phyloP scores from a whole-genome alignment of 257 asterid species.

The Cinchona pubescens region DNA sequence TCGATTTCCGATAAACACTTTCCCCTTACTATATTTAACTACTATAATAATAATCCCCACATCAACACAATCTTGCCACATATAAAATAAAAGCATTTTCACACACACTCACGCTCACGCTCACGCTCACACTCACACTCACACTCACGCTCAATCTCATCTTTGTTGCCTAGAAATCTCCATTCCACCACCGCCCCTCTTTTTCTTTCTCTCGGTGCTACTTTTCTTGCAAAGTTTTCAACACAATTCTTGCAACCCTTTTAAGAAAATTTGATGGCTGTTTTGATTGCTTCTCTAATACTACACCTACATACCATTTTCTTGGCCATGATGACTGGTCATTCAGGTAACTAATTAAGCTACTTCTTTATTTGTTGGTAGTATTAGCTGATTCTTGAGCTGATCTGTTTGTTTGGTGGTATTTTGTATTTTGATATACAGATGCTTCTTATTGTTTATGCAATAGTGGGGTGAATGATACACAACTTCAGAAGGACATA shows the following conservation, averaged over 20 bases:
- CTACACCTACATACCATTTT: too few relatives aligned
- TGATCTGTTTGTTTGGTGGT: constrained; percentile 26
- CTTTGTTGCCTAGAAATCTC: constrained; percentile 21
- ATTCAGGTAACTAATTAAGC: constrained; percentile 33
- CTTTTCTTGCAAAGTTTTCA: neutral
- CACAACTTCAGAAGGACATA: constrained; percentile 55
- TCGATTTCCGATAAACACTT: constrained; percentile 28
- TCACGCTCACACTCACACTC: constrained; percentile 16
- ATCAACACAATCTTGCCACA: neutral
- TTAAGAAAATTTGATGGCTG: constrained; percentile 46
- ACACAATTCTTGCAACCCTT: neutral
- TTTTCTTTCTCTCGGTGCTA: neutral
- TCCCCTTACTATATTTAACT: constrained; percentile 4
- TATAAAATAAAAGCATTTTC: too few relatives aligned
- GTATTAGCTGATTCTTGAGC: neutral
- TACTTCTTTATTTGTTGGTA: too few relatives aligned
- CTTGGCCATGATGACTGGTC: constrained; percentile 48
- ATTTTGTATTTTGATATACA: constrained; percentile 18
- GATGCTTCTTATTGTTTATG: constrained; percentile 72
- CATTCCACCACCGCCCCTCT: neutral
- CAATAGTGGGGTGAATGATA: constrained; percentile 41
- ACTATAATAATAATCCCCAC: neutral
- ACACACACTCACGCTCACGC: constrained; percentile 15
- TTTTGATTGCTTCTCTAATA: constrained; percentile 38
- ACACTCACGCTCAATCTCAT: constrained; percentile 15